Evolutionary conservation across 2,329 filamentous ascomycete species (phyloP).

Genomic region (Hysterium pulicare): DNA sequence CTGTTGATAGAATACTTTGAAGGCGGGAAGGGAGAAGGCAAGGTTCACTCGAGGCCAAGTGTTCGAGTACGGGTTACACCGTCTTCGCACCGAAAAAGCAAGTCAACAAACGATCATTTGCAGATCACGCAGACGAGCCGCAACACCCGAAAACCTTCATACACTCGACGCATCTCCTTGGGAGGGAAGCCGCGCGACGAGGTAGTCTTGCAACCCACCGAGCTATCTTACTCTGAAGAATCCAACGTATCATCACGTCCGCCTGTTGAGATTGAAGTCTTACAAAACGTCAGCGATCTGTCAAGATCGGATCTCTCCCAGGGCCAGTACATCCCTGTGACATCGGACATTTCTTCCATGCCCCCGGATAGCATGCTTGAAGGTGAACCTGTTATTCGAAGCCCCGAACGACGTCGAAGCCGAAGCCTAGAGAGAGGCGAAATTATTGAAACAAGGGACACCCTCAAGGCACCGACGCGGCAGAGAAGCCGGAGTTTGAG

Average conservation of each 20-base stretch:
- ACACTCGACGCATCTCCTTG: conserved; percentile 65
- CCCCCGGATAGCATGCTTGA: conserved; percentile 69
- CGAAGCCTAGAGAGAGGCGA: conserved; percentile 47
- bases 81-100: conserved; percentile 58
- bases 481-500: conserved; percentile 62
- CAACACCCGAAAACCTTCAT: conserved; percentile 64
- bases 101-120: conserved; percentile 65
- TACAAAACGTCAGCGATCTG: conserved; percentile 68
- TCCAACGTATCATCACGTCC: conserved; percentile 67
- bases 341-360: conserved; percentile 85
- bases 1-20: conserved; percentile 95
- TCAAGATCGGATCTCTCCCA: conserved; percentile 57
- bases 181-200: conserved; percentile 43
- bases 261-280: conserved; percentile 87
- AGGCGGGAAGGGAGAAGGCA: conserved; percentile 64
- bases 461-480: conserved; percentile 58
- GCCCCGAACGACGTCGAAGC: conserved; percentile 48
- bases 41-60: conserved; percentile 69
- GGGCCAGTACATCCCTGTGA: conserved; percentile 62
- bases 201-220: conserved; percentile 28
- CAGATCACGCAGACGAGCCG: conserved; percentile 81
- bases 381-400: conserved; percentile 45
- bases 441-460: conserved; percentile 37
- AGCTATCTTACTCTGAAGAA: conserved; percentile 73
- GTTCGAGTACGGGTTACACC: conserved; percentile 79